Base-by-base conservation (phyloP, 768 basidiomycete species). In the Coprinellus aureogranulatus region DNA sequence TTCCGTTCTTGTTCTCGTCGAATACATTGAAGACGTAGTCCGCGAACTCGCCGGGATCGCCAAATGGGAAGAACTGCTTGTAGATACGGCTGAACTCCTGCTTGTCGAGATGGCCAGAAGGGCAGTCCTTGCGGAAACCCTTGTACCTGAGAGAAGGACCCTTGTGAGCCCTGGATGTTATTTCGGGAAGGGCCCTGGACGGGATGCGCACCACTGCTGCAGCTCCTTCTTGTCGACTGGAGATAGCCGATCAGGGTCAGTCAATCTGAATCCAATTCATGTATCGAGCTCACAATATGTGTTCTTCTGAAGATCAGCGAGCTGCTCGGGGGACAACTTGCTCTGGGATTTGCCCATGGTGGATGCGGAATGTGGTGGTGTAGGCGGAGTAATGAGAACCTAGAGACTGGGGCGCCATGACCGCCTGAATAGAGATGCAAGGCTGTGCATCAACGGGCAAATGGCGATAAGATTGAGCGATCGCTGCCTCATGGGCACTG, bases 1-100 rank as follows among this genome's bases (percentile, higher is more conserved):
- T 93, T 55, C 92, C 93, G 74, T 92, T 95, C 81, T 89, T 88
- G 79, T 96, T 92, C 68, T 88, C 87, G 70, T 96, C 93, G 70
- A 94, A 95, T 58, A 98, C 95, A 67, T 97, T 94, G 82, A 99
- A 99, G 67, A 99, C 96, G 66, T 96, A 95, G 73, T 98, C 92
- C 39, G 97, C 94, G 68, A 99, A 99, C 70, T 96, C 90, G 58
- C 79, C 86, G 8, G 97, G 96, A 72, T 99, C 96, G 61, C 97
- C 97, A 67, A 99, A 99, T 25, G 97, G 97, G 81, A 99, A 99
- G 89, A 99, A 99, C 73, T 98, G 97, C 70, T 94, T 94, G 83
- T 98, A 99, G 80, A 99, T 99, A 72, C 89, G 88, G 67, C 89
- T 83, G 77, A 99, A 99, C 71, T 95, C 95, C 55, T 85, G 79